Evolutionary conservation across 129 eudicot species (phyloP).

Genomic region (Tanacetum coccineum): DNA sequence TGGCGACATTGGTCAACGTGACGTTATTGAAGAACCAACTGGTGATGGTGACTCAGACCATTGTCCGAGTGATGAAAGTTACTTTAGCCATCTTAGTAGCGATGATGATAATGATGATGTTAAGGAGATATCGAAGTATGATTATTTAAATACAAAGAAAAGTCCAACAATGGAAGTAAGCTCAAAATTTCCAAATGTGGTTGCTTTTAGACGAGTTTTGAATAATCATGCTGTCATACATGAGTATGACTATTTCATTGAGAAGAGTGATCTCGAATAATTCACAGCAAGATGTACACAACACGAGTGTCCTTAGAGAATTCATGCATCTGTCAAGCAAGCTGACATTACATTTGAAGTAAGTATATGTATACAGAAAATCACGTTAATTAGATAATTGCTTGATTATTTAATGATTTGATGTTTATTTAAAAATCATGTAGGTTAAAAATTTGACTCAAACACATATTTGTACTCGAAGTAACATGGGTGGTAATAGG

Average conservation of each 20-base stretch:
- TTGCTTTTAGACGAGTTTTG: neutral
- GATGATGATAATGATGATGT: too few relatives aligned
- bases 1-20: too few relatives aligned
- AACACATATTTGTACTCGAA: neutral
- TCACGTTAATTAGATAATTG: neutral
- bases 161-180: too few relatives aligned
- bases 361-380: neutral
- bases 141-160: too few relatives aligned
- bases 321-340: neutral
- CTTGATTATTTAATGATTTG: too few relatives aligned
- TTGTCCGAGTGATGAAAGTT: constrained; percentile 2
- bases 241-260: neutral
- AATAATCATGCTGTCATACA: neutral
- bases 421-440: neutral
- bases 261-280: neutral
- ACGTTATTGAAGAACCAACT: neutral
- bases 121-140: too few relatives aligned
- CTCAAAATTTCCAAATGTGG: neutral
- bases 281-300: neutral
- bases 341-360: neutral
- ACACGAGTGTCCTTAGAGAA: neutral
- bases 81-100: constrained; percentile 1
- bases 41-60: neutral
- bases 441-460: neutral
- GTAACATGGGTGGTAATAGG: neutral